phyloP scores from a whole-genome alignment of 2,329 filamentous ascomycete genomes.

The Aureobasidium sp. region DNA sequence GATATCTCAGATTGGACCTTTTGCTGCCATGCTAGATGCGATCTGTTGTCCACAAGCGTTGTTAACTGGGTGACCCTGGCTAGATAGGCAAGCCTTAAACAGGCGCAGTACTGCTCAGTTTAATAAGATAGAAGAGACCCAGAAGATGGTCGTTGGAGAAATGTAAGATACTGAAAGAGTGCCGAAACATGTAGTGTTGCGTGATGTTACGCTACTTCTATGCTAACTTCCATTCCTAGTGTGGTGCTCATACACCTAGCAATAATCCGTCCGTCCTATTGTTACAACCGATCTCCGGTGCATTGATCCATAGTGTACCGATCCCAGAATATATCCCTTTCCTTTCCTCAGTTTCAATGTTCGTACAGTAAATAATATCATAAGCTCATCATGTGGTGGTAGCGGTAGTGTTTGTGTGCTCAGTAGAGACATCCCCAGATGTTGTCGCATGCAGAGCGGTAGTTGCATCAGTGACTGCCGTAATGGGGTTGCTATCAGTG shows the following conservation, averaged over 20 bases:
- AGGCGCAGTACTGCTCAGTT: neutral
- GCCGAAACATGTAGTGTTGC: neutral
- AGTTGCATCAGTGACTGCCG: neutral
- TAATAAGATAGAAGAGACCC: neutral
- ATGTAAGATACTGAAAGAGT: too few relatives aligned
- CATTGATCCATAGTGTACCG: neutral
- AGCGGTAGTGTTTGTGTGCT: neutral
- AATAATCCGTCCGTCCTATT: neutral
- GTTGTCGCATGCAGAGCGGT: conserved; percentile 4
- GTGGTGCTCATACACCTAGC: neutral
- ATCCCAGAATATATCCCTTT: neutral
- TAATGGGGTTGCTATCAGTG: neutral
- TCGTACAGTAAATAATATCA: conserved; percentile 9
- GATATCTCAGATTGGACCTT: too few relatives aligned
- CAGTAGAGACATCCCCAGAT: neutral
- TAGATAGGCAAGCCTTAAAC: neutral
- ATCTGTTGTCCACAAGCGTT: neutral
- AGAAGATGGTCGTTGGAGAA: too few relatives aligned
- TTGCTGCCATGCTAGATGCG: neutral
- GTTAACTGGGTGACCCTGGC: neutral
- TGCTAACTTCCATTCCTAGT: neutral
- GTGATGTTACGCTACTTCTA: neutral
- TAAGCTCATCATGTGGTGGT: conserved; percentile 5
- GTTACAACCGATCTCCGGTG: neutral
- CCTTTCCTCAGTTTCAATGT: neutral